Evolutionary conservation across 345 rosid species (phyloP).

Genomic region (Gossypium stocksii): DNA sequence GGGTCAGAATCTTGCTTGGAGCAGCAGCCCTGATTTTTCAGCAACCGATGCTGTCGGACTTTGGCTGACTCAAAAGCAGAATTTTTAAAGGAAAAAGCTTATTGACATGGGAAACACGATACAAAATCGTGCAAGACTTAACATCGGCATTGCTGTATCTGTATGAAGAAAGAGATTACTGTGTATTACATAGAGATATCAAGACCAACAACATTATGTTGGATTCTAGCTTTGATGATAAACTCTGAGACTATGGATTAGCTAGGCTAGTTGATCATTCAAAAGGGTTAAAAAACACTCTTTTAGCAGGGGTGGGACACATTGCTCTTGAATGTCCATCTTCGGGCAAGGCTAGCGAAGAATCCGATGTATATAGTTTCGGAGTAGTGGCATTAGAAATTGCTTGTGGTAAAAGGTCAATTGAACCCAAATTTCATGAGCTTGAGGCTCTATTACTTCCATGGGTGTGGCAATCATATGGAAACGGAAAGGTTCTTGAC

Average conservation of each 20-base stretch:
- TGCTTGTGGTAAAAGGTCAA: constrained; percentile 26
- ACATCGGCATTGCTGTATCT: constrained; percentile 25
- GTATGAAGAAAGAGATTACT: constrained; percentile 23
- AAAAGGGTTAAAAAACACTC: not conserved
- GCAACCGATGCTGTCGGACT: constrained; percentile 37
- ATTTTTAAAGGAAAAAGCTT: constrained; percentile 20
- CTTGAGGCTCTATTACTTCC: not conserved
- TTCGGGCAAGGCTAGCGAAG: constrained; percentile 19
- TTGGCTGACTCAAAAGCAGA: constrained; percentile 46
- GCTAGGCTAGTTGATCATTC: constrained; percentile 28
- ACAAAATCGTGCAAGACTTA: constrained; percentile 21
- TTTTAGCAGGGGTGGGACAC: constrained; percentile 18
- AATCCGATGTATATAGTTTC: constrained; percentile 19
- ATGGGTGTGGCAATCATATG: constrained; percentile 10
- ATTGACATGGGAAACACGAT: constrained; percentile 26
- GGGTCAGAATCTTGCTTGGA: constrained; percentile 54
- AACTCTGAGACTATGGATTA: constrained; percentile 35
- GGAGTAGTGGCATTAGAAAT: constrained; percentile 24
- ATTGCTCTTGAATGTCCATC: constrained; percentile 18
- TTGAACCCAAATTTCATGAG: constrained; percentile 9
- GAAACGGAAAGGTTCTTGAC: not conserved
- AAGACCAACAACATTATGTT: constrained; percentile 31
- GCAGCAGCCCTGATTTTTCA: constrained; percentile 27
- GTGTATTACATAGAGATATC: constrained; percentile 29
- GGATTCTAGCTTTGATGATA: constrained; percentile 29